Base-by-base conservation (phyloP, 192 early-diverging fungal species). In the Backusella circina region DNA sequence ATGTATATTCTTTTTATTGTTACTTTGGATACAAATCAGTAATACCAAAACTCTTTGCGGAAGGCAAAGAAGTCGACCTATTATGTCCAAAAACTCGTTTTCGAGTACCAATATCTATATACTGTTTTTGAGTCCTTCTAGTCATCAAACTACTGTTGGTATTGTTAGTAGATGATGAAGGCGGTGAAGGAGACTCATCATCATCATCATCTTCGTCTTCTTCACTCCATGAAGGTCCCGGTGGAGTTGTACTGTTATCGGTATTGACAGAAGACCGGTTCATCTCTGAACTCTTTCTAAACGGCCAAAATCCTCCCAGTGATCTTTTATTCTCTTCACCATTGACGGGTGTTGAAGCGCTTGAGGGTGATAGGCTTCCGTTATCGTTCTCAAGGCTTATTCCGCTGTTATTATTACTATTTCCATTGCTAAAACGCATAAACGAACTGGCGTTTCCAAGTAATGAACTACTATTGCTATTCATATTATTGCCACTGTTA, bases 131-230 rank as follows among this genome's bases (percentile, higher is more conserved):
- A 16, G 38, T 1, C 13, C 8, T 28, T 70, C 26, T 10, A 26
- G 38, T 16, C 0, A 31, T 39, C 8, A 47, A 15, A 2, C 1
- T 28, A 44, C 69, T 41, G 5, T n/a, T n/a, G n/a, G n/a, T n/a
- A 16, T 41, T 41, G 39, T 41, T 41, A 16, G 54, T 2, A 21
- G 50, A 21, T 4, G 50, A n/a, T 28, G 23, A 26, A 28, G 51
- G 23, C 3, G 51, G 21, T 12, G 54, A 41, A 18, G 37, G 9
- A 1, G 69, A 30, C 7, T 65, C 57, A 0, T 66, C 64, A 9
- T 74, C 73, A 1, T 74, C 73, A 18, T 71, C 69, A 30, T 65
- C 57, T n/a, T 73, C 71, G 8, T 73, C 71, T 32, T 74, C 73
- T 16, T 74, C 73, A 44, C 73, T 74, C 73, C 73, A 74, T 0